These are phyloP conservation scores for Flaveria sonorensis DNA, from an alignment of 129 eudicot genomes.

Conservation along the genomic window DNA sequence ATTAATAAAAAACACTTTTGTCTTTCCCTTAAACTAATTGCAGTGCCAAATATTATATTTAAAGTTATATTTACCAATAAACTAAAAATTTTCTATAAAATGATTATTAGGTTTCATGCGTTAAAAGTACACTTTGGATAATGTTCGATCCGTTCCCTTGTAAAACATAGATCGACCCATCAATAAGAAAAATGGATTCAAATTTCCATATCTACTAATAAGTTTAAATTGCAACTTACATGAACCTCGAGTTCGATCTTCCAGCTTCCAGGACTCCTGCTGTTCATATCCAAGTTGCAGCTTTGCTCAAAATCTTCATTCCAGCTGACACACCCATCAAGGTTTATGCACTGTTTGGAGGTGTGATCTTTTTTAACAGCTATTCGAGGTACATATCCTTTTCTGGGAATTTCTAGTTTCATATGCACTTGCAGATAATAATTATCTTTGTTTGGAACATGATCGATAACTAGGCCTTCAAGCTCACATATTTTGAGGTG, in stretches of 20 bases:
- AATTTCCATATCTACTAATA: neutral
- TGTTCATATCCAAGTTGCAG: conserved; percentile 40
- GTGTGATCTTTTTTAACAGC: conserved; percentile 37
- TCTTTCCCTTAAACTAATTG: neutral
- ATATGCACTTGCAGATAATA: conserved; percentile 41
- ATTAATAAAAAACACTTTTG: neutral
- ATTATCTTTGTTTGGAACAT: conserved; percentile 35
- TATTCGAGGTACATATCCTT: conserved; percentile 33
- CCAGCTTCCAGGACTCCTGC: conserved; percentile 35
- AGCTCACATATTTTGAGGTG: conserved; percentile 47
- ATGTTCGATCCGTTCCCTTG: neutral
- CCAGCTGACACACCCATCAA: conserved; percentile 48
- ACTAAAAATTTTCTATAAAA: neutral
- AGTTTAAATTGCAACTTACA: conserved; percentile 37
- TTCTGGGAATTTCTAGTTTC: conserved; percentile 39
- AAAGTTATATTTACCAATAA: neutral
- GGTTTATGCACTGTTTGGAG: conserved; percentile 36
- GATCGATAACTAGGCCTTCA: conserved; percentile 37
- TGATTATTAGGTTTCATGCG: neutral
- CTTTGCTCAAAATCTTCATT: conserved; percentile 53
- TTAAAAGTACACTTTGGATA: neutral
- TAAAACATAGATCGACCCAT: neutral
- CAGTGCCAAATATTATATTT: neutral
- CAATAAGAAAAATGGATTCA: neutral
- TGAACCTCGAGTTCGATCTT: conserved; percentile 46